Evolutionary conservation across 257 asterid genomes (phyloP).

Genomic region (Solanum pinnatisectum): DNA sequence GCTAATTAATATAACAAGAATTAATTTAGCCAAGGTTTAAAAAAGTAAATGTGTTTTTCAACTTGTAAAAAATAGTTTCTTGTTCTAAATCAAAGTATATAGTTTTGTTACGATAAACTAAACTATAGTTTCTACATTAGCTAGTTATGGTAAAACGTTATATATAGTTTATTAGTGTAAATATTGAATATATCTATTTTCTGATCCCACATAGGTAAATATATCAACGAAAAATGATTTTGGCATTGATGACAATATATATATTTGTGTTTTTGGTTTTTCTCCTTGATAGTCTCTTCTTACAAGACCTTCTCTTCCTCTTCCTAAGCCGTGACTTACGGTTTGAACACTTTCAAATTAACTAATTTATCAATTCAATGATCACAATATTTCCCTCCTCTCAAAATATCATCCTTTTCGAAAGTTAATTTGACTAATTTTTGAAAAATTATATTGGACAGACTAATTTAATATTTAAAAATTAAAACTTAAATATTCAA

Average conservation of each 20-base stretch:
- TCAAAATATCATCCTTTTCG: too few species aligned
- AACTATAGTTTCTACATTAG: not conserved
- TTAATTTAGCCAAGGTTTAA: not conserved
- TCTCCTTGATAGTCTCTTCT: not conserved
- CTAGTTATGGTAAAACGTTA: not conserved
- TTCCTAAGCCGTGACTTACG: not conserved
- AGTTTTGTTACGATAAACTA: not conserved
- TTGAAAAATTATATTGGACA: too few species aligned
- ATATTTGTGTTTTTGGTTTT: too few species aligned
- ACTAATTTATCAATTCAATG: not conserved
- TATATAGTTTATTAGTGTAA: not conserved
- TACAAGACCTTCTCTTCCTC: not conserved
- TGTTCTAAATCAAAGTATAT: not conserved
- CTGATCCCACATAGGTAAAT: too few species aligned
- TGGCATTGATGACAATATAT: not conserved
- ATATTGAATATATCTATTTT: not conserved
- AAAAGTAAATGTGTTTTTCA: not conserved
- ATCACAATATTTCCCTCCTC: not conserved
- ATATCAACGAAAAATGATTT: not conserved
- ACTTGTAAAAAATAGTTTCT: not conserved
- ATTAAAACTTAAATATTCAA: too few species aligned
- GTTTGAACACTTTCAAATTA: not conserved
- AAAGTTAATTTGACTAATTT: too few species aligned
- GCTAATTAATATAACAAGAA: not conserved
- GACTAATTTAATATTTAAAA: too few species aligned